phyloP scores from a whole-genome alignment of 352 stramenopile species.

The Phytophthora citrophthora region DNA sequence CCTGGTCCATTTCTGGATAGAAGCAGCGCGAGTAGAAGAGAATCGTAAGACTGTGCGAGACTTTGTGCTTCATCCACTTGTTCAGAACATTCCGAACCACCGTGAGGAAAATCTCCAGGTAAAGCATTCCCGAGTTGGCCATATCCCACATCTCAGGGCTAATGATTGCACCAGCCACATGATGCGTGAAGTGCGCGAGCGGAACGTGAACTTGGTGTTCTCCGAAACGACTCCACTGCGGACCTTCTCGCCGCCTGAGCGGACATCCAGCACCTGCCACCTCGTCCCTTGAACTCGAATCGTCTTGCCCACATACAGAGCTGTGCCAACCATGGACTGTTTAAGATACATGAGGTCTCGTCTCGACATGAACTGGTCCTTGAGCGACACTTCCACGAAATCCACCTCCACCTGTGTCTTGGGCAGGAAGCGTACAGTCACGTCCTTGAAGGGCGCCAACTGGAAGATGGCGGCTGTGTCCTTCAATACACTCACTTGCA shows the following conservation, averaged over 20 bases:
- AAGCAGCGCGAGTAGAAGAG: constrained; percentile 92
- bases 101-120: constrained; percentile 91
- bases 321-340: constrained; percentile 68
- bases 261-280: constrained; percentile 92
- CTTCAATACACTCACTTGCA: constrained; percentile 85
- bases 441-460: constrained; percentile 78
- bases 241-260: constrained; percentile 80
- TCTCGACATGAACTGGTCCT: constrained; percentile 94
- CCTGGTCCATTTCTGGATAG: constrained; percentile 79
- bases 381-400: constrained; percentile 91
- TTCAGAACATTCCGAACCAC: constrained; percentile 83
- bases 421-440: constrained; percentile 82
- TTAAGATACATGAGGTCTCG: constrained; percentile 90
- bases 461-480: constrained; percentile 80
- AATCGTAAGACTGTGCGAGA: constrained; percentile 93
- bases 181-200: constrained; percentile 94
- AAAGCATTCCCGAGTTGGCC: constrained; percentile 88
- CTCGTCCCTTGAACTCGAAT: constrained; percentile 76
- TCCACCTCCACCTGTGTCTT: constrained; percentile 82
- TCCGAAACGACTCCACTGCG: constrained; percentile 94
- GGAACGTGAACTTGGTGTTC: constrained; percentile 97
- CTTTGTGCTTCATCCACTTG: constrained; percentile 92
- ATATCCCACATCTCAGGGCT: constrained; percentile 95
- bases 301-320: constrained; percentile 82
- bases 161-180: constrained; percentile 99